Conservation (phyloP, 768 basidiomycete genomes). For the Trametopsis cervina region DNA sequence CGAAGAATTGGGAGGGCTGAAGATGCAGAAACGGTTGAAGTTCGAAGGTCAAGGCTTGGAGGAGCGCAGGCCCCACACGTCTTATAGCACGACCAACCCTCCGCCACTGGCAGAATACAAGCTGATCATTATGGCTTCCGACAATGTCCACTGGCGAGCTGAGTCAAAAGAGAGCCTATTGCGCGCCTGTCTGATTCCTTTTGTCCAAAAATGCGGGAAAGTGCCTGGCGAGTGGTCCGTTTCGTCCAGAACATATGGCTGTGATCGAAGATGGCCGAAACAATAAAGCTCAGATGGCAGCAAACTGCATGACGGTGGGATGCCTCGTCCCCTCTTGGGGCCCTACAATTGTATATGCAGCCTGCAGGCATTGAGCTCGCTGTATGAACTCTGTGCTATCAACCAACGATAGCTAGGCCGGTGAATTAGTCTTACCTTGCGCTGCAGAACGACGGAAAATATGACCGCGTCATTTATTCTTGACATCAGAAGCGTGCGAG, state of each 20-base stretch:
- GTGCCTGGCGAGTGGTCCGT: constrained; percentile 9
- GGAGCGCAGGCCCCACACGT: constrained; percentile 5
- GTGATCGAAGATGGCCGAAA: constrained; percentile 15
- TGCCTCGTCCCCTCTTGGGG: constrained; percentile 6
- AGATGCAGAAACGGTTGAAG: background rate
- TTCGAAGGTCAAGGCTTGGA: background rate
- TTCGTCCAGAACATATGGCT: constrained; percentile 5
- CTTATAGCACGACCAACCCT: constrained; percentile 8
- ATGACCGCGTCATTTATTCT: background rate
- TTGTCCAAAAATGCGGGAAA: constrained; percentile 8
- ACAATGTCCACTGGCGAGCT: constrained; percentile 9
- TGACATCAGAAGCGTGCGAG: constrained; percentile 4
- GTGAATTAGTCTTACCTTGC: background rate
- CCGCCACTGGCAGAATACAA: constrained; percentile 1
- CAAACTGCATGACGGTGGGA: constrained; percentile 7
- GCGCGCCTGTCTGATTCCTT: constrained; percentile 12
- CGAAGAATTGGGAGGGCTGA: too few relatives aligned
- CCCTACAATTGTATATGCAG: constrained; percentile 9
- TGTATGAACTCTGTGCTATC: constrained; percentile 8
- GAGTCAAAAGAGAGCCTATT: constrained; percentile 13
- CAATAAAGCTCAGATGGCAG: constrained; percentile 17
- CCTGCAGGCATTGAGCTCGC: background rate
- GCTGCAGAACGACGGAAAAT: constrained; percentile 1
- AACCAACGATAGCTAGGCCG: background rate
- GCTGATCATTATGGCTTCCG: constrained; percentile 10